These are phyloP conservation scores for Elaeis guineensis DNA, from an alignment of 176 grass and related monocot species.

Conservation along the genomic window DNA sequence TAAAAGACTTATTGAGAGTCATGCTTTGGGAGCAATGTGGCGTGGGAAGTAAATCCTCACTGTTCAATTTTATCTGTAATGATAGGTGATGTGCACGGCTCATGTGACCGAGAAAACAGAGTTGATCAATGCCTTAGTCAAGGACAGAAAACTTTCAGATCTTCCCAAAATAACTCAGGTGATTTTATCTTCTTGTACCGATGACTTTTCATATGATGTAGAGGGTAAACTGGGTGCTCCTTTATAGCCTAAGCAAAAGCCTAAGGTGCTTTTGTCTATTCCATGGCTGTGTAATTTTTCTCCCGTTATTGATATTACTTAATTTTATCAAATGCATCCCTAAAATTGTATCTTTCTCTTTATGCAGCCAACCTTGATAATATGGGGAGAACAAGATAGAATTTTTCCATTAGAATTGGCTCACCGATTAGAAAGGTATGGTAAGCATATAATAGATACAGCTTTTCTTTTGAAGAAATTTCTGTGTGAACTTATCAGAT, in stretches of 20 bases:
- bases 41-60: no score
- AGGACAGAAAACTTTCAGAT: slow-evolving; percentile 45
- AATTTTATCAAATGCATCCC: no score
- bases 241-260: no score
- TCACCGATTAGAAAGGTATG: slow-evolving; percentile 72
- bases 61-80: slow-evolving; percentile 11
- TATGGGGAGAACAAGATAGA: slow-evolving; percentile 76
- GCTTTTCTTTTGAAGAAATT: not conserved
- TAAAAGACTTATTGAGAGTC: no score
- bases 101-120: slow-evolving; percentile 72
- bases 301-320: no score
- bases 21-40: no score
- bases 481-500: no score
- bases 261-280: no score
- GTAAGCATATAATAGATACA: not conserved
- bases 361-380: slow-evolving; percentile 56
- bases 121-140: slow-evolving; percentile 50
- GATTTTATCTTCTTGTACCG: slow-evolving; percentile 2
- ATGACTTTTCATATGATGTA: not conserved
- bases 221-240: no score
- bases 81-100: slow-evolving; percentile 76
- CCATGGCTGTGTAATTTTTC: no score
- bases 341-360: not conserved
- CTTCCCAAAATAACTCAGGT: slow-evolving; percentile 85
- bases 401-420: slow-evolving; percentile 92